Conservation (phyloP, 2,329 filamentous ascomycete genomes). For the Hortaea werneckii region DNA sequence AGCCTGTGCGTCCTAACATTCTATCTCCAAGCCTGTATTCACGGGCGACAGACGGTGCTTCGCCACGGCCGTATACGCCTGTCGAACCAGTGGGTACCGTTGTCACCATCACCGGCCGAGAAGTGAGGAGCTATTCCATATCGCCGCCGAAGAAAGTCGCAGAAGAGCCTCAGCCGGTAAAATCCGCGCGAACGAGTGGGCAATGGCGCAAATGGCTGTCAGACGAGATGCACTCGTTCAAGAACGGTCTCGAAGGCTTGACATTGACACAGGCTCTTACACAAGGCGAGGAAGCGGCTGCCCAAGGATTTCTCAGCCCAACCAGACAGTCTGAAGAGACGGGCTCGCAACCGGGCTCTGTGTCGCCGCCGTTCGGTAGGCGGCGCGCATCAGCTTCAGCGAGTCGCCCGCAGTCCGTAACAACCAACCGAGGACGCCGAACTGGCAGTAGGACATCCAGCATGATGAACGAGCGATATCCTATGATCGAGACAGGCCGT, state of each 20-base stretch:
- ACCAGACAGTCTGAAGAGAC: not conserved
- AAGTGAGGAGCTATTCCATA: conserved; percentile 34
- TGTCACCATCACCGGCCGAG: conserved; percentile 34
- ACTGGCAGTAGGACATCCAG: conserved; percentile 16
- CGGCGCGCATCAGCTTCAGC: conserved; percentile 2
- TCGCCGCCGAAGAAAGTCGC: conserved; percentile 15
- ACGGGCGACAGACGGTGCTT: conserved; percentile 29
- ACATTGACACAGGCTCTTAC: conserved; percentile 5
- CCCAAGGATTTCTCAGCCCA: not conserved
- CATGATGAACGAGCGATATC: conserved; percentile 37
- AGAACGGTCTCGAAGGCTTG: conserved; percentile 7
- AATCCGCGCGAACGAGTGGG: conserved; percentile 26
- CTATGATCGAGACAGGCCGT: conserved; percentile 28
- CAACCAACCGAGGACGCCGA: conserved; percentile 1
- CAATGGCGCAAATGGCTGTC: conserved; percentile 40
- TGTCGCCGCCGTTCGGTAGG: conserved; percentile 1
- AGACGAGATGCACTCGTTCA: conserved; percentile 33
- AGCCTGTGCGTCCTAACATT: conserved; percentile 3
- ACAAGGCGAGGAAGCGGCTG: not conserved
- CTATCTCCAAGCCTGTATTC: conserved; percentile 41
- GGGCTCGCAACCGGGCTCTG: conserved; percentile 1
- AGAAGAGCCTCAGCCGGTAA: not conserved
- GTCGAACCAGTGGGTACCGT: conserved; percentile 25
- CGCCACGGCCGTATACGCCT: conserved; percentile 23
- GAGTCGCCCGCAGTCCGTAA: conserved; percentile 1